Evolutionary conservation across 1,139 yeast genomes (phyloP).

Genomic region (Suhomyces ambrosiae): DNA sequence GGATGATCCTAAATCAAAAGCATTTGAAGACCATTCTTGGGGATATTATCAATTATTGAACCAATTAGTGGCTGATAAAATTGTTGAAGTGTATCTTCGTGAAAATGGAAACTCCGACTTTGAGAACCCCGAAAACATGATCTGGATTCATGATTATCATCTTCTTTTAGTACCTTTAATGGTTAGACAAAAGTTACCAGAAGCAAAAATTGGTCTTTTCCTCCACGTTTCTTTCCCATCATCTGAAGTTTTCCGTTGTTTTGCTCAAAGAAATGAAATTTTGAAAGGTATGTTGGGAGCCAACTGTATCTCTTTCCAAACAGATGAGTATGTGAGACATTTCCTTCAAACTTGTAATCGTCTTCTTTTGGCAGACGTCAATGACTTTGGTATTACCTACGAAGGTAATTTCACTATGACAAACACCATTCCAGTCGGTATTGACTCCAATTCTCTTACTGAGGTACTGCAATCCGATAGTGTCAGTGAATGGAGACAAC

Average conservation of each 20-base stretch:
- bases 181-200: slow-evolving; percentile 74
- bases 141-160: slow-evolving; percentile 97
- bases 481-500: slow-evolving; percentile 68
- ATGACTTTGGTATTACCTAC: slow-evolving; percentile 70
- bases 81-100: slow-evolving; percentile 59
- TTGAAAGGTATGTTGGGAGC: slow-evolving; percentile 88
- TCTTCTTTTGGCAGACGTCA: slow-evolving; percentile 78
- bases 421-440: slow-evolving; percentile 79
- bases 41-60: slow-evolving; percentile 75
- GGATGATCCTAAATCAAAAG: slow-evolving; percentile 90
- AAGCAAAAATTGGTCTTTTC: slow-evolving; percentile 89
- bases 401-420: slow-evolving; percentile 69
- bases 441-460: slow-evolving; percentile 67
- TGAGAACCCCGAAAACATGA: slow-evolving; percentile 47
- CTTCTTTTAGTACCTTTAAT: slow-evolving; percentile 81
- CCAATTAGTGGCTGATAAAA: slow-evolving; percentile 75
- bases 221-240: slow-evolving; percentile 95
- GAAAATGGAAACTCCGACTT: slow-evolving; percentile 53
- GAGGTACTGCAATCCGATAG: slow-evolving; percentile 49
- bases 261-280: slow-evolving; percentile 80
- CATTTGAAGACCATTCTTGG: slow-evolving; percentile 96
- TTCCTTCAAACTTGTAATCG: slow-evolving; percentile 89
- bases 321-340: slow-evolving; percentile 90
- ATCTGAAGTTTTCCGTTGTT: slow-evolving; percentile 90
- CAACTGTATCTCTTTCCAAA: slow-evolving; percentile 85